Conservation (phyloP, 2,329 filamentous ascomycete species). For the Paramyrothecium roridum region DNA sequence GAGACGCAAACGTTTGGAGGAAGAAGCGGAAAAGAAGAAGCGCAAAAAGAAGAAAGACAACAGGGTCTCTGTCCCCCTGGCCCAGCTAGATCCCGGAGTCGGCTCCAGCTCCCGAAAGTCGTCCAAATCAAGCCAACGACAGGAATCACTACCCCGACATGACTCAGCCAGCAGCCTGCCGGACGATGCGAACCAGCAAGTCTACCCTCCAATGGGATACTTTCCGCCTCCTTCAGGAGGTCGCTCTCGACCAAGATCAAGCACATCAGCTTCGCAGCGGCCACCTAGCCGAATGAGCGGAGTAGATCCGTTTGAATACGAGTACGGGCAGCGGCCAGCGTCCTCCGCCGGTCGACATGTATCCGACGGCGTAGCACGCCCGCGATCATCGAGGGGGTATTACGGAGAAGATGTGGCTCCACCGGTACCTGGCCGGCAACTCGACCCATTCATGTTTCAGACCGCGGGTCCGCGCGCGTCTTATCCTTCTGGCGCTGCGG, state of each 20-base stretch:
- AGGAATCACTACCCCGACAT: constrained; percentile 34
- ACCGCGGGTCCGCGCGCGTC: constrained; percentile 39
- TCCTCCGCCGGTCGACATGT: constrained; percentile 33
- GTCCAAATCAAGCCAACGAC: constrained; percentile 17
- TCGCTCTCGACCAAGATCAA: constrained; percentile 38
- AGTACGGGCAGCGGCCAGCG: constrained; percentile 34
- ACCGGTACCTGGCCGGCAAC: constrained; percentile 12
- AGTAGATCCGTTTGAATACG: constrained; percentile 40
- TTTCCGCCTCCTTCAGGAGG: constrained; percentile 44
- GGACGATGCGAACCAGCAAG: constrained; percentile 29
- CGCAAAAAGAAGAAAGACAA: constrained; percentile 40
- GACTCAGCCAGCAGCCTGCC: constrained; percentile 33
- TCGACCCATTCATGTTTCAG: constrained; percentile 54
- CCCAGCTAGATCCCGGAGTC: constrained; percentile 35
- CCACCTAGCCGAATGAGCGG: constrained; percentile 24
- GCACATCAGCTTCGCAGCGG: constrained; percentile 36
- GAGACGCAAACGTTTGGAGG: constrained; percentile 56
- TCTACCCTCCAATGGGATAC: constrained; percentile 47
- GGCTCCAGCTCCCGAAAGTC: constrained; percentile 33
- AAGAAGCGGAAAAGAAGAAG: constrained; percentile 32
- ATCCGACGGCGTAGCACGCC: constrained; percentile 37
- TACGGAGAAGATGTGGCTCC: constrained; percentile 27
- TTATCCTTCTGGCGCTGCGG: constrained; percentile 26
- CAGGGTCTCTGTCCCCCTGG: constrained; percentile 50
- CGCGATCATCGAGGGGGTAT: constrained; percentile 27